These are phyloP conservation scores for Vitis hybrid DNA, from an alignment of 177 flowering plant genomes.

Conservation along the genomic window DNA sequence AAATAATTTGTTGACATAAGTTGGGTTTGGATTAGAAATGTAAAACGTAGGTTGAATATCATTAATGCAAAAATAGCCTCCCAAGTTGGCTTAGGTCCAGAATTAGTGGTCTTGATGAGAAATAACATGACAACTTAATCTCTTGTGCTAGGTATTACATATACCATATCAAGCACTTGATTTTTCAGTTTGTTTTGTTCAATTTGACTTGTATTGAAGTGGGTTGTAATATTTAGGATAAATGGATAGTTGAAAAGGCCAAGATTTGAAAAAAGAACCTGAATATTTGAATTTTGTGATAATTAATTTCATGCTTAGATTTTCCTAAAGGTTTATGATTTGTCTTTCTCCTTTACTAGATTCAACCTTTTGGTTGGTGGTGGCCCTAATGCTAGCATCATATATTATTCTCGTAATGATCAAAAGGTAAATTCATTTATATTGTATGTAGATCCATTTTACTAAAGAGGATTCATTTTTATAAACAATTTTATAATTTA, in stretches of 20 bases:
- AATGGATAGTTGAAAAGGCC: too few species aligned
- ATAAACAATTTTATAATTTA: slow-evolving; percentile 1
- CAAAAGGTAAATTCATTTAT: slow-evolving; percentile 51
- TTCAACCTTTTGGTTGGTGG: slow-evolving; percentile 98
- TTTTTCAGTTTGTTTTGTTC: background rate
- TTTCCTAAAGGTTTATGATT: slow-evolving; percentile 3
- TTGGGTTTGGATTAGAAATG: slow-evolving; percentile 54
- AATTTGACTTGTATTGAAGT: background rate
- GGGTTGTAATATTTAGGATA: too few species aligned
- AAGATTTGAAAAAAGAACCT: too few species aligned
- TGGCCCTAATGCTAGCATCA: slow-evolving; percentile 86
- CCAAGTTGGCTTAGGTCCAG: slow-evolving; percentile 61
- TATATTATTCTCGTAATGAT: slow-evolving; percentile 95
- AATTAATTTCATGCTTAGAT: background rate
- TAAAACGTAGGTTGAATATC: slow-evolving; percentile 44
- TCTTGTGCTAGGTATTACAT: background rate
- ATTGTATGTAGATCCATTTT: background rate
- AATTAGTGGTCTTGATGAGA: slow-evolving; percentile 73
- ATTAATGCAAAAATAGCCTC: slow-evolving; percentile 56
- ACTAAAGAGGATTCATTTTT: background rate
- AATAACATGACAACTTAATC: background rate
- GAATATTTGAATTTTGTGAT: background rate
- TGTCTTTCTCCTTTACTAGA: slow-evolving; percentile 34
- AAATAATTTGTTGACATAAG: slow-evolving; percentile 39
- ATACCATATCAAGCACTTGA: background rate